Conservation (phyloP, 495 filamentous ascomycete genomes). For the Penicillium antarcticum region DNA sequence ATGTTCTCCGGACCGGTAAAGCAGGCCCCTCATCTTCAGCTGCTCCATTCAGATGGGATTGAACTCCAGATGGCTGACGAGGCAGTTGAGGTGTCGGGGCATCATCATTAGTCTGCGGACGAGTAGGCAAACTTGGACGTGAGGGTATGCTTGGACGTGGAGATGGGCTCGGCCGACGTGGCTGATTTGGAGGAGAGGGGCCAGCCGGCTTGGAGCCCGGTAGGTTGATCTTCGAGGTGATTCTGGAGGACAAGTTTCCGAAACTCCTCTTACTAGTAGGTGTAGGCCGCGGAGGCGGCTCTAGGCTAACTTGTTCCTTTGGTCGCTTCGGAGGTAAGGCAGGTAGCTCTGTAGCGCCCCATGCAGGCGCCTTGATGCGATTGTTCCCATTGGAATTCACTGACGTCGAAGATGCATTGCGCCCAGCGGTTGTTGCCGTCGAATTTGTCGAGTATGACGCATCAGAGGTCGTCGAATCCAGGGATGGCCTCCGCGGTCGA, state of each 20-base stretch:
- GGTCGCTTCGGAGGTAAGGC: slow-evolving; percentile 41
- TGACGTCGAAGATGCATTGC: slow-evolving; percentile 31
- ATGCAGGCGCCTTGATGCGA: slow-evolving; percentile 41
- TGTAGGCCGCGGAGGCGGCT: slow-evolving; percentile 22
- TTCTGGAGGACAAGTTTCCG: slow-evolving; percentile 14
- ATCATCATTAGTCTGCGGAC: background rate
- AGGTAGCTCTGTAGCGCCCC: slow-evolving; percentile 42
- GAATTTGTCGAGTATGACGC: slow-evolving; percentile 36
- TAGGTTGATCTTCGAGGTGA: slow-evolving; percentile 19
- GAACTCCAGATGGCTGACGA: slow-evolving; percentile 24
- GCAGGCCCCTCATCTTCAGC: slow-evolving; percentile 8
- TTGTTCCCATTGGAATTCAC: slow-evolving; percentile 24
- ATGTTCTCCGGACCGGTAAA: slow-evolving; percentile 22
- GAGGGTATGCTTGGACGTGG: slow-evolving; percentile 13
- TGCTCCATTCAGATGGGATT: slow-evolving; percentile 12
- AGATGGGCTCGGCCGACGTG: slow-evolving; percentile 7
- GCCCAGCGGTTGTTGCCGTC: slow-evolving; percentile 30
- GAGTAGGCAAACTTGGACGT: slow-evolving; percentile 9
- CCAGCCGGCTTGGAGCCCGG: slow-evolving; percentile 13
- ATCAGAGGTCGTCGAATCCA: slow-evolving; percentile 38
- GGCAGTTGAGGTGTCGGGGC: slow-evolving; percentile 23
- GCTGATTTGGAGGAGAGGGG: slow-evolving; percentile 9
- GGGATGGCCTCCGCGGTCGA: slow-evolving; percentile 23
- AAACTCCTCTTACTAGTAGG: slow-evolving; percentile 18
- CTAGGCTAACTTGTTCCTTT: slow-evolving; percentile 16